phyloP scores from a whole-genome alignment of 108 stramenopile genomes.

The Discostella pseudostelligera region DNA sequence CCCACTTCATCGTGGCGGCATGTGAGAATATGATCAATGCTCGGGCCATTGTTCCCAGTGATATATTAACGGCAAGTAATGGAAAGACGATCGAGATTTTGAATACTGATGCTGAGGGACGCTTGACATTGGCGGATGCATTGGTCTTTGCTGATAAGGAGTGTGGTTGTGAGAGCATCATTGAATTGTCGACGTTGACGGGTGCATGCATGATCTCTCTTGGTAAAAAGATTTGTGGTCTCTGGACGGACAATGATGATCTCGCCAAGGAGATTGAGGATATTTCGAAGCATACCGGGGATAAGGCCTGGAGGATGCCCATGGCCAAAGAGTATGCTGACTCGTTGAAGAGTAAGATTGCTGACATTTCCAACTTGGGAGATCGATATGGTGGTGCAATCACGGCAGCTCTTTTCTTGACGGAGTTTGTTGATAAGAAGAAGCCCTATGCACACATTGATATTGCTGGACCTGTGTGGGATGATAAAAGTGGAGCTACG shows the following conservation, averaged over 20 bases:
- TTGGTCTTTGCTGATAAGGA: conserved; percentile 95
- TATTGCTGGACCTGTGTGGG: conserved; percentile 96
- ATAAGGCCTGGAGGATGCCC: conserved; percentile 92
- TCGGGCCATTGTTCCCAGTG: conserved; percentile 88
- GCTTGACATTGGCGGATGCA: conserved; percentile 96
- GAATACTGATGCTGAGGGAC: conserved; percentile 98
- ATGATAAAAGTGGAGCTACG: conserved; percentile 81
- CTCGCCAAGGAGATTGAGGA: conserved; percentile 82
- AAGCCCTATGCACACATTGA: conserved; percentile 89
- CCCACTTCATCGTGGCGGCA: conserved; percentile 90
- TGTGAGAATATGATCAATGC: conserved; percentile 97
- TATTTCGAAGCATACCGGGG: conserved; percentile 78
- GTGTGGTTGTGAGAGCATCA: conserved; percentile 86
- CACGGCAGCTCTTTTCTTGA: conserved; percentile 85
- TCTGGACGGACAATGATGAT: conserved; percentile 87
- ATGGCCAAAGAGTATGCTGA: conserved; percentile 80
- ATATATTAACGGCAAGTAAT: conserved; percentile 95
- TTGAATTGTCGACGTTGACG: conserved; percentile 92
- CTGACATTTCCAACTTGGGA: conserved; percentile 84
- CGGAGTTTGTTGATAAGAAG: conserved; percentile 86
- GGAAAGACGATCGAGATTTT: conserved; percentile 96
- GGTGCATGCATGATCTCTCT: conserved; percentile 91
- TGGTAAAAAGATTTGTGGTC: conserved; percentile 68
- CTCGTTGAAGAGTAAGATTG: conserved; percentile 81
- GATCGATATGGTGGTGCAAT: conserved; percentile 85